phyloP scores from a whole-genome alignment of 2,329 filamentous ascomycete species.

The Calonectria fujianensis region DNA sequence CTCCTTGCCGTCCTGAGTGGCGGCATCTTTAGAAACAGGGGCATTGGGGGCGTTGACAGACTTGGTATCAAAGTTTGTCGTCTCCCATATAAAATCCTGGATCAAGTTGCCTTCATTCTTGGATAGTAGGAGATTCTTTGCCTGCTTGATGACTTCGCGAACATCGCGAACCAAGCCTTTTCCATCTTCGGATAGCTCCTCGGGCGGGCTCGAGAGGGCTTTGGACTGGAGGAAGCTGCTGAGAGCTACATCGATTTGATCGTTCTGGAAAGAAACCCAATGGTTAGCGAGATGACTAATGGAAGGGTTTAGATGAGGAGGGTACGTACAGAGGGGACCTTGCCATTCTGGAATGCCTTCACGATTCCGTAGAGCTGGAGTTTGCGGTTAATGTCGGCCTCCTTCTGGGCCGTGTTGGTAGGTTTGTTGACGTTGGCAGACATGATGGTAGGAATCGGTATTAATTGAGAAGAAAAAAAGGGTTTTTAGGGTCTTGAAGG shows the following conservation, averaged over 20 bases:
- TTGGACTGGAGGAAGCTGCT: constrained; percentile 89
- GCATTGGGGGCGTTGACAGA: constrained; percentile 77
- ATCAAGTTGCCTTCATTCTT: constrained; percentile 97
- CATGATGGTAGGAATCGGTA: constrained; percentile 56
- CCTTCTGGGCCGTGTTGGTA: constrained; percentile 83
- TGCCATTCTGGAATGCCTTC: constrained; percentile 89
- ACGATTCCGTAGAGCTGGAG: constrained; percentile 96
- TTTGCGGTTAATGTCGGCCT: constrained; percentile 93
- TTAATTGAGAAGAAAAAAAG: constrained; percentile 42
- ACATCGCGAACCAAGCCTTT: constrained; percentile 86
- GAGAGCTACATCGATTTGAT: constrained; percentile 95
- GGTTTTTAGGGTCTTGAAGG: constrained; percentile 15
- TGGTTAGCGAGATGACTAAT: constrained; percentile 30
- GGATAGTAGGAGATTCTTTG: constrained; percentile 88
- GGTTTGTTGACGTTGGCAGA: constrained; percentile 80
- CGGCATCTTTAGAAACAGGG: constrained; percentile 84
- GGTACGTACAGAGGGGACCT: constrained; percentile 86
- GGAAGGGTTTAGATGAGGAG: background rate
- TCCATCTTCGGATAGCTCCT: constrained; percentile 88
- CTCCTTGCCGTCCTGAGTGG: constrained; percentile 88
- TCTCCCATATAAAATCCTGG: constrained; percentile 98
- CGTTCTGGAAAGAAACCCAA: constrained; percentile 75
- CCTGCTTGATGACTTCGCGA: constrained; percentile 86
- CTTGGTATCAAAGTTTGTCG: constrained; percentile 82
- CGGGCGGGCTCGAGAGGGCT: constrained; percentile 80